Evolutionary conservation across 2,329 filamentous ascomycete genomes (phyloP).

Genomic region (Monosporascus sp.): DNA sequence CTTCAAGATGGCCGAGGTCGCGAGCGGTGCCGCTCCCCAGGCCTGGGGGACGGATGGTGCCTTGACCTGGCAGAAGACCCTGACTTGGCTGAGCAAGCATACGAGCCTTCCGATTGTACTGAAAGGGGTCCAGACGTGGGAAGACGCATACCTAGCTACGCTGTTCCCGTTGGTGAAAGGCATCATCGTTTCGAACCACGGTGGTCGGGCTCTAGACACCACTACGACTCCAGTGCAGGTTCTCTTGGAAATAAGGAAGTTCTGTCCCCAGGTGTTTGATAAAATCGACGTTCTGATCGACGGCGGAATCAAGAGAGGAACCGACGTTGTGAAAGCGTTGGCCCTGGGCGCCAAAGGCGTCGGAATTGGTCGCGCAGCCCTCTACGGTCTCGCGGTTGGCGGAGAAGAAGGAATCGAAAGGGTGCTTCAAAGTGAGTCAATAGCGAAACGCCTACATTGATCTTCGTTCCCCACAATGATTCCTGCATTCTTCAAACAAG

Average conservation of each 20-base stretch:
- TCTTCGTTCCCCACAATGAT: no score
- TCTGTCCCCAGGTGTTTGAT: conserved; percentile 29
- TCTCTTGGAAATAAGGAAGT: conserved; percentile 27
- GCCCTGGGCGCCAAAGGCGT: conserved; percentile 33
- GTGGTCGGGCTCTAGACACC: conserved; percentile 71
- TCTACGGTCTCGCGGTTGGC: conserved; percentile 40
- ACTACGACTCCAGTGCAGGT: conserved; percentile 29
- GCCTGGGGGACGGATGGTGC: conserved; percentile 81
- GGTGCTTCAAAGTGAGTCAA: conserved; percentile 48
- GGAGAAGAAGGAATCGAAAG: conserved; percentile 55
- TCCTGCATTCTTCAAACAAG: not conserved
- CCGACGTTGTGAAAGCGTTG: conserved; percentile 33
- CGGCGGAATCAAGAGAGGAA: conserved; percentile 32
- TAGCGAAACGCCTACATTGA: not conserved
- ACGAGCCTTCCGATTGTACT: conserved; percentile 81
- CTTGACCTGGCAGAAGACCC: conserved; percentile 73
- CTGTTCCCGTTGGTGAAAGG: conserved; percentile 63
- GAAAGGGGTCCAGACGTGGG: conserved; percentile 91
- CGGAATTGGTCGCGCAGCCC: conserved; percentile 39
- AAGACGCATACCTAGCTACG: conserved; percentile 79
- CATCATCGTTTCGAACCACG: conserved; percentile 86
- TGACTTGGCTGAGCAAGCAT: conserved; percentile 75
- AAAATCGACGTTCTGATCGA: conserved; percentile 28
- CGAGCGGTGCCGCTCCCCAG: conserved; percentile 70
- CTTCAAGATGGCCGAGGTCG: conserved; percentile 34